phyloP scores from a whole-genome alignment of 768 basidiomycete genomes.

The Tephrocybe sp. region DNA sequence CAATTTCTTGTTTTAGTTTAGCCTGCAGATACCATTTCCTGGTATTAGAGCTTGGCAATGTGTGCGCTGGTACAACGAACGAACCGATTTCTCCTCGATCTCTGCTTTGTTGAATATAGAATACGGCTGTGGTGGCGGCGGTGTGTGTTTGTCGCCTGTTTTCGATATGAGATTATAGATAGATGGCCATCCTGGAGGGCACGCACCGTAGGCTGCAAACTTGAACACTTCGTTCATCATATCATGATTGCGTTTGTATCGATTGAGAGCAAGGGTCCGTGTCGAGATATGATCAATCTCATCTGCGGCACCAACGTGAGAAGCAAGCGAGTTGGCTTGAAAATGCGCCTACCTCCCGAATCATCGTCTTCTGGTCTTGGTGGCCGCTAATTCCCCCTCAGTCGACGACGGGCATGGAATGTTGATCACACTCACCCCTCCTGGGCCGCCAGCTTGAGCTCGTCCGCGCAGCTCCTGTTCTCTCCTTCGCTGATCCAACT shows the following conservation, averaged over 20 bases:
- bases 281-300: slow-evolving; percentile 73
- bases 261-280: slow-evolving; percentile 65
- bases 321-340: too few relatives aligned
- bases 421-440: slow-evolving; percentile 32
- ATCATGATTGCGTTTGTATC: slow-evolving; percentile 81
- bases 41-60: not conserved
- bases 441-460: slow-evolving; percentile 43
- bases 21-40: slow-evolving; percentile 32
- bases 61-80: not conserved
- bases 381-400: slow-evolving; percentile 28
- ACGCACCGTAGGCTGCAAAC: slow-evolving; percentile 65
- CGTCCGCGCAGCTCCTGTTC: slow-evolving; percentile 56
- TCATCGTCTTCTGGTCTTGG: slow-evolving; percentile 56
- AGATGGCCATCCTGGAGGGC: not conserved
- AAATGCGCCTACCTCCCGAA: slow-evolving; percentile 50
- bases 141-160: slow-evolving; percentile 44
- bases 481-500: slow-evolving; percentile 63
- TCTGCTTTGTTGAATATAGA: slow-evolving; percentile 61
- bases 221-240: slow-evolving; percentile 83
- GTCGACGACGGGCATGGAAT: not conserved
- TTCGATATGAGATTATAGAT: not conserved
- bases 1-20: slow-evolving; percentile 60
- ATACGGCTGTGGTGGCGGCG: slow-evolving; percentile 45
- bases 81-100: slow-evolving; percentile 56
- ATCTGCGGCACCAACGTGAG: slow-evolving; percentile 34